These are phyloP conservation scores for Lepidium aucheri DNA, from an alignment of 345 rosid species.

Conservation along the genomic window DNA sequence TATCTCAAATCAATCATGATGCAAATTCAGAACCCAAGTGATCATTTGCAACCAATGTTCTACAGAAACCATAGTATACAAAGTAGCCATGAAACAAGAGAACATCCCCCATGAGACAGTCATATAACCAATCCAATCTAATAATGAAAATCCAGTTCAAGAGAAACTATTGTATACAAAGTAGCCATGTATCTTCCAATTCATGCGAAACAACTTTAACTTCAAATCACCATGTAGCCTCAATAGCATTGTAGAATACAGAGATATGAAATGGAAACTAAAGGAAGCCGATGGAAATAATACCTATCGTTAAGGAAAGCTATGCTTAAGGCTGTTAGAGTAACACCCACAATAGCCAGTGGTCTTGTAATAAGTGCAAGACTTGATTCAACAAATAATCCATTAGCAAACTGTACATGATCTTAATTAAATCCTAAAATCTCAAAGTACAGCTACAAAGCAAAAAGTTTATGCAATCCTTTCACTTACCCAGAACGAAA, in stretches of 20 bases:
- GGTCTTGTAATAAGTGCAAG: conserved; percentile 28
- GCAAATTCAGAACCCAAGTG: too few species aligned
- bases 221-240: neutral
- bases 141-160: neutral
- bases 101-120: neutral
- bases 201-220: neutral
- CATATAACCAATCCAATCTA: neutral
- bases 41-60: too few species aligned
- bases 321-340: conserved; percentile 24
- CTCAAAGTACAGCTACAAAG: neutral
- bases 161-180: neutral
- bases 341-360: conserved; percentile 25
- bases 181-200: neutral
- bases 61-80: too few species aligned
- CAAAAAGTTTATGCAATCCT: neutral
- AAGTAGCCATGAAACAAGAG: too few species aligned
- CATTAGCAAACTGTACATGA: neutral
- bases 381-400: conserved; percentile 4
- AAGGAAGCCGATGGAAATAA: neutral
- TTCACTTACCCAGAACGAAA: conserved; percentile 22
- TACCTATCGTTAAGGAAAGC: conserved; percentile 35
- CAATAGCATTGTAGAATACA: conserved; percentile 1
- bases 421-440: neutral
- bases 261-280: neutral
- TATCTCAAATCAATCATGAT: too few species aligned